phyloP scores from a whole-genome alignment of 371 early-diverging fungal genomes.

The Mortierella sp. region DNA sequence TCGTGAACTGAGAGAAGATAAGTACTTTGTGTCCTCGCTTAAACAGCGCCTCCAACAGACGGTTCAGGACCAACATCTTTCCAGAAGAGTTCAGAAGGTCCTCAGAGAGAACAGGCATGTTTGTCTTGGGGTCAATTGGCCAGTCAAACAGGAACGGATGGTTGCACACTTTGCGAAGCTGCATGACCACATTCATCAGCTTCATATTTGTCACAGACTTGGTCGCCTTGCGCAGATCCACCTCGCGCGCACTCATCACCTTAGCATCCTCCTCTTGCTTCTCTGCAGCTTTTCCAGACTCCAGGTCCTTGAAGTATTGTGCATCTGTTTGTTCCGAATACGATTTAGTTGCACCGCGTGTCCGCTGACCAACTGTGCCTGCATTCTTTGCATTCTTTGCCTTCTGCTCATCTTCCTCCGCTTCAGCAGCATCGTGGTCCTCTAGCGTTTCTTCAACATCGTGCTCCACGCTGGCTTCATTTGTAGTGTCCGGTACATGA shows the following conservation, averaged over 20 bases:
- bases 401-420: slow-evolving; percentile 20
- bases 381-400: slow-evolving; percentile 8
- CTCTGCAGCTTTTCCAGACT: slow-evolving; percentile 11
- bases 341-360: slow-evolving; percentile 19
- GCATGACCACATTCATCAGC: slow-evolving; percentile 90
- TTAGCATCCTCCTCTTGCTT: slow-evolving; percentile 1
- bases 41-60: slow-evolving; percentile 82
- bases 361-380: slow-evolving; percentile 2
- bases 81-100: slow-evolving; percentile 77
- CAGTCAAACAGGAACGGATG: slow-evolving; percentile 94
- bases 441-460: slow-evolving; percentile 30
- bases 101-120: slow-evolving; percentile 64
- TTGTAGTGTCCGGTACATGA: slow-evolving; percentile 25
- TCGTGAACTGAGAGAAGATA: slow-evolving; percentile 95
- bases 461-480: slow-evolving; percentile 30
- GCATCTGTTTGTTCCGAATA: slow-evolving; percentile 32
- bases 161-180: slow-evolving; percentile 95
- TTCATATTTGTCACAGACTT: slow-evolving; percentile 67
- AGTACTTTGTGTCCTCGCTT: slow-evolving; percentile 87
- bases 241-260: slow-evolving; percentile 24
- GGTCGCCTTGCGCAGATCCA: slow-evolving; percentile 51
- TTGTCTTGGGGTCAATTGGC: slow-evolving; percentile 69
- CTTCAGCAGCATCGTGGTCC: slow-evolving; percentile 17
- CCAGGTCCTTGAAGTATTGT: slow-evolving; percentile 30
- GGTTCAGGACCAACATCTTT: slow-evolving; percentile 90